Conservation (phyloP, 1,284 basidiomycete genomes). For the Taiwanofungus camphoratus region DNA sequence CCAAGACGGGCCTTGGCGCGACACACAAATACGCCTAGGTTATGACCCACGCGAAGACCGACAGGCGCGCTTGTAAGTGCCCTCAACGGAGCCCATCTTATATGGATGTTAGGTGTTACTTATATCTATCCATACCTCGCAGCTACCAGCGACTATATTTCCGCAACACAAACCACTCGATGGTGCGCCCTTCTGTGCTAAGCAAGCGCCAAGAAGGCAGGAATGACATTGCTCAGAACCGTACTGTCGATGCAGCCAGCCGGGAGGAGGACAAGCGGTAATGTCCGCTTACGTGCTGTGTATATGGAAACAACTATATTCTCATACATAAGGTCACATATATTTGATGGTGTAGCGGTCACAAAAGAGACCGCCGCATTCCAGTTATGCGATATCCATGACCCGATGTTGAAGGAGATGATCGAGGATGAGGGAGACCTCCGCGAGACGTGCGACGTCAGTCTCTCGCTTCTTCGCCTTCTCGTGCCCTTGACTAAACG, state of each 20-base stretch:
- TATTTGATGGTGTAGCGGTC: slow-evolving; percentile 82
- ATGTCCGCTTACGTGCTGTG: neutral
- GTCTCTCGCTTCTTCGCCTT: slow-evolving; percentile 21
- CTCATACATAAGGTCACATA: slow-evolving; percentile 51
- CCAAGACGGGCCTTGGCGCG: slow-evolving; percentile 90
- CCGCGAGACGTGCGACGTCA: slow-evolving; percentile 66
- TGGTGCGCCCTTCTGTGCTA: slow-evolving; percentile 64
- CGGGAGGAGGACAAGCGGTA: slow-evolving; percentile 25
- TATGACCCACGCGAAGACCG: slow-evolving; percentile 83
- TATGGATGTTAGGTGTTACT: slow-evolving; percentile 12
- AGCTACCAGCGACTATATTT: slow-evolving; percentile 86
- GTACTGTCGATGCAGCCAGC: slow-evolving; percentile 18
- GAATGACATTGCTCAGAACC: slow-evolving; percentile 24
- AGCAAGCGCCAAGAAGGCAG: slow-evolving; percentile 55
- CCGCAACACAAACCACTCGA: slow-evolving; percentile 75
- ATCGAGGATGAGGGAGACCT: slow-evolving; percentile 69
- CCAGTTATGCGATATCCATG: slow-evolving; percentile 88
- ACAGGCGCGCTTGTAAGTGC: slow-evolving; percentile 64
- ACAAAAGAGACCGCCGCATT: slow-evolving; percentile 85
- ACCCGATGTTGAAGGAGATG: slow-evolving; percentile 75
- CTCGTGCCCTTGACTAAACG: neutral
- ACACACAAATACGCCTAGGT: slow-evolving; percentile 80
- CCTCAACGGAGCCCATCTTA: neutral
- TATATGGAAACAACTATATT: neutral
- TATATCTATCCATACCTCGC: slow-evolving; percentile 7